phyloP scores from a whole-genome alignment of 2,329 filamentous ascomycete genomes.

The Chrysosporium keratinophilum region DNA sequence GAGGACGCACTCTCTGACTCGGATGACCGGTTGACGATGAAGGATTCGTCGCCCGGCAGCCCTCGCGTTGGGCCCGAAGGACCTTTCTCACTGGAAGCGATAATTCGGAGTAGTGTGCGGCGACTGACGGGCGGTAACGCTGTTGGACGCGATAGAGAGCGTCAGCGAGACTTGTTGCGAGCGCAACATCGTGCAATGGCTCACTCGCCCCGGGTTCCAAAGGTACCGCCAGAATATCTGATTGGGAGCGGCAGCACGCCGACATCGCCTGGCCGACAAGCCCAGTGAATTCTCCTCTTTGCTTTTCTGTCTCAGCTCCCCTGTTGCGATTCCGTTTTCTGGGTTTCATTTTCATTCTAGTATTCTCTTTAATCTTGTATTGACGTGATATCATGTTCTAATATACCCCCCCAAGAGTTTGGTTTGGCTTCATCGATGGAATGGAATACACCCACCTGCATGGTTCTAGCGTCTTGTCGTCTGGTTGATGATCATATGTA shows the following conservation, averaged over 20 bases:
- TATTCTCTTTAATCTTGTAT: neutral
- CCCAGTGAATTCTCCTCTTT: neutral
- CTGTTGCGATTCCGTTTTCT: neutral
- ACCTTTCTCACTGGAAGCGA: slow-evolving; percentile 36
- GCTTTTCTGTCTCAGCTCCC: neutral
- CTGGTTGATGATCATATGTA: neutral
- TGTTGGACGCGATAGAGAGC: slow-evolving; percentile 34
- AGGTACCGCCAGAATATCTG: slow-evolving; percentile 40
- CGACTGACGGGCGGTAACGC: slow-evolving; percentile 38
- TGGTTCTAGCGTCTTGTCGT: neutral
- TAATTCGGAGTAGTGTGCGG: slow-evolving; percentile 39
- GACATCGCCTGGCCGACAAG: slow-evolving; percentile 4
- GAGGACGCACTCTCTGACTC: slow-evolving; percentile 73
- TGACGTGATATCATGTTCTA: slow-evolving; percentile 2
- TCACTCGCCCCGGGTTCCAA: slow-evolving; percentile 36
- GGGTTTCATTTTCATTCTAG: neutral
- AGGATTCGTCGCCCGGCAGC: slow-evolving; percentile 21
- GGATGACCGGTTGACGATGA: slow-evolving; percentile 50
- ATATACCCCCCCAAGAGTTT: slow-evolving; percentile 9
- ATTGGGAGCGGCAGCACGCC: slow-evolving; percentile 19
- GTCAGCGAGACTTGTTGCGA: slow-evolving; percentile 35
- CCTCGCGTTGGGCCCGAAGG: slow-evolving; percentile 31
- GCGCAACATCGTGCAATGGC: slow-evolving; percentile 34
- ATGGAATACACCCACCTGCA: neutral
- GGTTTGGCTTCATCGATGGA: neutral